Evolutionary conservation across 192 early-diverging fungal species (phyloP).

Genomic region (Dissophora globulifera): DNA sequence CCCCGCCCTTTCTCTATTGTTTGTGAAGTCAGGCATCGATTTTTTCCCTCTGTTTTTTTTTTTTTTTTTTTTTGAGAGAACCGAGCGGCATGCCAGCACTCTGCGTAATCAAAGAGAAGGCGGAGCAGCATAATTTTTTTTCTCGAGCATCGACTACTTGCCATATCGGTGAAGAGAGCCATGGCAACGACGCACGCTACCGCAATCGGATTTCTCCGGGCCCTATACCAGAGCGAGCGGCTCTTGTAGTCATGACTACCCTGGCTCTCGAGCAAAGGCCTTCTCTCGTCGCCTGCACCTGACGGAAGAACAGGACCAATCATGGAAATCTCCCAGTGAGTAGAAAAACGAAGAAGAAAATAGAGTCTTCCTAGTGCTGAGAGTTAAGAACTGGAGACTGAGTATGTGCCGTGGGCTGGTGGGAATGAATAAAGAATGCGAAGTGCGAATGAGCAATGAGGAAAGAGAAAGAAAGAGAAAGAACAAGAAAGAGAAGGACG

Average conservation of each 20-base stretch:
- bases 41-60: neutral
- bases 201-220: conserved; percentile 43
- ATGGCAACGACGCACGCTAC: conserved; percentile 62
- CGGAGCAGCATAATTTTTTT: too few relatives aligned
- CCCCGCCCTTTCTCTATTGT: too few relatives aligned
- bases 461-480: conserved; percentile 7
- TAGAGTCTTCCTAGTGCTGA: too few relatives aligned
- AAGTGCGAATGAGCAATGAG: too few relatives aligned
- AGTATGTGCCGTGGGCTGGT: too few relatives aligned
- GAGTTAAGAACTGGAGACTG: too few relatives aligned
- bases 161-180: conserved; percentile 71
- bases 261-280: conserved; percentile 14
- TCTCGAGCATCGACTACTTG: neutral
- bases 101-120: too few relatives aligned
- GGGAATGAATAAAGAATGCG: too few relatives aligned
- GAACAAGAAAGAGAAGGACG: neutral
- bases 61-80: neutral
- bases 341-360: neutral
- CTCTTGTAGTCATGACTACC: neutral
- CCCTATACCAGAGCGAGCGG: conserved; percentile 25
- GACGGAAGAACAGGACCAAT: conserved; percentile 36
- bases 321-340: too few relatives aligned
- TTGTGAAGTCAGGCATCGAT: neutral
- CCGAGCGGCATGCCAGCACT: too few relatives aligned
- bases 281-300: conserved; percentile 19